Evolutionary conservation across 768 basidiomycete genomes (phyloP).

Genomic region (Pleurotus djamor): DNA sequence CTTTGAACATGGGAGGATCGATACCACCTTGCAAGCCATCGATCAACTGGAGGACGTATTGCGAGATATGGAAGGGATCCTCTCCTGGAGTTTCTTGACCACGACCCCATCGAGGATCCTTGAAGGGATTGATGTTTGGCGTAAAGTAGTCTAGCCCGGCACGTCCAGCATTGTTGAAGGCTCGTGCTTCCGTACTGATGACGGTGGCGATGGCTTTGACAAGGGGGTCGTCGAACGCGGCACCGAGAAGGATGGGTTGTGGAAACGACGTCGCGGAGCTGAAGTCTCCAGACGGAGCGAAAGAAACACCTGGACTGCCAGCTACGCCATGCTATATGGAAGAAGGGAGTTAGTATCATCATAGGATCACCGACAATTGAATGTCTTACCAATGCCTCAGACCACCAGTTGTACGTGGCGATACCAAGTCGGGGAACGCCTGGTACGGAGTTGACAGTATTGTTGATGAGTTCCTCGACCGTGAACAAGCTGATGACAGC

Average conservation of each 20-base stretch:
- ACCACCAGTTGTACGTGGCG: conserved; percentile 61
- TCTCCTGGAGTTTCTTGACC: conserved; percentile 65
- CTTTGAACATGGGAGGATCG: conserved; percentile 50
- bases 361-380: background rate
- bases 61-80: conserved; percentile 50
- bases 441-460: conserved; percentile 46
- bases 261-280: conserved; percentile 61
- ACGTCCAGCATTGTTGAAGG: conserved; percentile 52
- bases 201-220: conserved; percentile 46
- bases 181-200: conserved; percentile 55
- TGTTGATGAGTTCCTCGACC: conserved; percentile 46
- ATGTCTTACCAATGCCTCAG: conserved; percentile 47
- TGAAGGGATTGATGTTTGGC: conserved; percentile 58
- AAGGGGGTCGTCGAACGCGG: conserved; percentile 53
- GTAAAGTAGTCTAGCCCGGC: conserved; percentile 58
- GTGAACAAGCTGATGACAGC: conserved; percentile 49
- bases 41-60: conserved; percentile 54
- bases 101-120: conserved; percentile 62
- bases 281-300: conserved; percentile 47
- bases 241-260: conserved; percentile 50
- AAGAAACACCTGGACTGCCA: conserved; percentile 46
- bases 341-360: background rate
- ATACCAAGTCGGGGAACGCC: conserved; percentile 56
- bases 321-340: conserved; percentile 51
- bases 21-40: conserved; percentile 57